Evolutionary conservation across 2,329 filamentous ascomycete genomes (phyloP), one percentile per base, ranked within the genome.

Genomic region (Botrytis fabae): DNA sequence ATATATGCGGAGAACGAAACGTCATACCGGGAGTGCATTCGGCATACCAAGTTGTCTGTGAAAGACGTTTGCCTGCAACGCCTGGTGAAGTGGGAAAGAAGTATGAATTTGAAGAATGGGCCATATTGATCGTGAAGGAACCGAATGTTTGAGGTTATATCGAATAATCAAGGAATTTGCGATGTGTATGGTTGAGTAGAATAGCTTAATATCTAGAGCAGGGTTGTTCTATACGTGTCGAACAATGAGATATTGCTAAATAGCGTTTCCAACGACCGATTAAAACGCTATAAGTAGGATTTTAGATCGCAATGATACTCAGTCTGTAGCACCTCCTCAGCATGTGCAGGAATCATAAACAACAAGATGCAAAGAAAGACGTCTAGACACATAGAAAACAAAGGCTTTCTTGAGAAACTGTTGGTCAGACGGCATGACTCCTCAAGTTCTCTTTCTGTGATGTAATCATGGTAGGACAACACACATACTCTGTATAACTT

Each of bases 1-100:
- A 84, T 79, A 74, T 85, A 85, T 10, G 83, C 76, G 9, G 82
- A 81, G 72, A 83, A 84, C 4, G 83, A 85, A 64, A 85, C 83
- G 76, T 85, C 83, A 74, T 85, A 85, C 71, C 81, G 83, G 75
- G 85, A 84, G 35, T 76, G 73, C 46, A 76, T 10, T 18, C 74
- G 64, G 5, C 73, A 68, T 35, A 61, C 22, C 7, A 71, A 51
- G 22, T 57, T 46, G 25, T 66, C 59, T 8, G 70, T 40, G 22
- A 64, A 35, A 7, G 74, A 72, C 18, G 48, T 28, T 35, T 71
- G 32, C n/a, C 40, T 28, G 8, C 28, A 40, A 46, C 51, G 68
- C n/a, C 32, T 32, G 60, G 46, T 57, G 48, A 65, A 44, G 18
- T 18, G n/a, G 32, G 44, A 51, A 42, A 64, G 42, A 32, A 42